Base-by-base conservation (phyloP, 163 green algal genomes). In the Smithsoniella earleae region DNA sequence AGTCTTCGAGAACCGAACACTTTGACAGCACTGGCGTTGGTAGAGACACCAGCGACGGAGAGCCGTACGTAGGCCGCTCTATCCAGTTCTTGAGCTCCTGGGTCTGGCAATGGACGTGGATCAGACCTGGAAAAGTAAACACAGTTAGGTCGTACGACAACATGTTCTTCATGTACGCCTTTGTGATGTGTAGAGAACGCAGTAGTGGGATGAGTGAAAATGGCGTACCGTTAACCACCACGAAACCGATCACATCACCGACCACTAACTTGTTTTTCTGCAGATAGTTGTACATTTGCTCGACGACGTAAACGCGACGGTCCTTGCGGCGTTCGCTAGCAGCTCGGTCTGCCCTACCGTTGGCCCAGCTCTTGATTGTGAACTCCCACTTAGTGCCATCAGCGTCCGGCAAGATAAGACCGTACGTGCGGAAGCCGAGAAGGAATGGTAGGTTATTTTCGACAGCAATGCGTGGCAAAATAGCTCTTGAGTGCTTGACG, bases 361-460 rank as follows among this genome's bases (percentile, higher is more conserved):
- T 69, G n/a, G 58, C 58, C 58, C 58, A 69, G 25, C 58, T 69
- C 25, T 69, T 69, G 58, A 69, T 69, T 10, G 58, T 69, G 58
- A 69, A 69, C 58, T 69, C 58, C 58, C 58, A 69, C 16, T 34
- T 5, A 13, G 18, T 30, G 25, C 58, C 58, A 8, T 69, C 58
- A 10, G 58, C 30, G 43, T 69, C 58, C 10, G 58, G 58, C 20
- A 69, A 13, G 58, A 69, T 40, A 30, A 69, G 58, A 5, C 58
- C 58, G 16, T 69, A 69, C 43, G 58, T 69, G 10, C 58, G 58
- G 58, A 43, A 69, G 22, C 58, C 58, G 16, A 69, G 58, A 30
- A 69, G 34, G 58, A 69, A 69, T 43, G 58, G 58, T 5, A 69
- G 25, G 16, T 69, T 69, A 69, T 69, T 69, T 13, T 69, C 58